These are phyloP conservation scores for Boletus patriciae DNA, from an alignment of 768 basidiomycete species.

Conservation along the genomic window DNA sequence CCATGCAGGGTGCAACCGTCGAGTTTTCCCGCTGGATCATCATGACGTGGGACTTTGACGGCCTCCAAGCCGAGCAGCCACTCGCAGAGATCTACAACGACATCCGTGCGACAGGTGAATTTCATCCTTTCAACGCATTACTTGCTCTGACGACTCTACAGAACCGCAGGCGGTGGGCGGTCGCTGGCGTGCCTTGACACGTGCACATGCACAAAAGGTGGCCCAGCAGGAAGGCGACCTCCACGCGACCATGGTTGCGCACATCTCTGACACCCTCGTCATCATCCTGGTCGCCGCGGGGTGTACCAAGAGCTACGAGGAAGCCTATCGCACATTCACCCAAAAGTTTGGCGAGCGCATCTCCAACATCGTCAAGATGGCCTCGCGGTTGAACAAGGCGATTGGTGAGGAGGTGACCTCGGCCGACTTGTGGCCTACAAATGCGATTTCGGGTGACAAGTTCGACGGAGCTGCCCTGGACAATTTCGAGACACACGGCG, in stretches of 20 bases:
- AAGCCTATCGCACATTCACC: slow-evolving; percentile 31
- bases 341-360: slow-evolving; percentile 38
- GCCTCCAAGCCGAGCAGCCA: slow-evolving; percentile 29
- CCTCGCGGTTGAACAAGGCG: slow-evolving; percentile 40
- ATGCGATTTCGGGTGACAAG: slow-evolving; percentile 41
- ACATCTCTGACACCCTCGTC: slow-evolving; percentile 45
- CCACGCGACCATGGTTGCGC: slow-evolving; percentile 41
- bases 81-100: slow-evolving; percentile 37
- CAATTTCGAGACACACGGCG: slow-evolving; percentile 36
- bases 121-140: neutral
- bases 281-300: slow-evolving; percentile 45
- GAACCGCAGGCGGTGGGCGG: slow-evolving; percentile 55
- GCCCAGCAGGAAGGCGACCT: slow-evolving; percentile 34
- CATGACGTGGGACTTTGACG: slow-evolving; percentile 36
- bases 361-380: slow-evolving; percentile 36
- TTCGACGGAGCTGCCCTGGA: slow-evolving; percentile 49
- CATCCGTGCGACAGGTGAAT: slow-evolving; percentile 45
- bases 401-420: slow-evolving; percentile 60
- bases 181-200: slow-evolving; percentile 56
- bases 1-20: slow-evolving; percentile 35
- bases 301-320: slow-evolving; percentile 34
- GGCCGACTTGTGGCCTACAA: slow-evolving; percentile 54
- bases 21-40: slow-evolving; percentile 36
- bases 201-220: slow-evolving; percentile 41
- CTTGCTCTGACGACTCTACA: slow-evolving; percentile 18